phyloP scores from a whole-genome alignment of 768 basidiomycete species.

The Mycena rebaudengoi region DNA sequence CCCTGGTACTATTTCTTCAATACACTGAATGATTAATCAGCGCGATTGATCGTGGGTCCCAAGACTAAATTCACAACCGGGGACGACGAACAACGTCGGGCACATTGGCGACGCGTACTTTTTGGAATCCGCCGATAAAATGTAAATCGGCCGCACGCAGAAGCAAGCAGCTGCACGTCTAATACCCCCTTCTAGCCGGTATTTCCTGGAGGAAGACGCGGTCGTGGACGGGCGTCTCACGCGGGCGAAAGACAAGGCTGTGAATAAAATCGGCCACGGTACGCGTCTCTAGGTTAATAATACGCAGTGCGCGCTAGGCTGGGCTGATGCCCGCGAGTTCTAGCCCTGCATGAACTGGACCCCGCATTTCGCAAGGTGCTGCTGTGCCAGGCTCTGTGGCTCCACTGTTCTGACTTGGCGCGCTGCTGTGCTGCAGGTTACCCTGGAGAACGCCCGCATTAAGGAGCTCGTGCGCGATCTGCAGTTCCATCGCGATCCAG shows the following conservation, averaged over 20 bases:
- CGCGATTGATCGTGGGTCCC: too few species aligned
- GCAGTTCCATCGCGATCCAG: constrained; percentile 85
- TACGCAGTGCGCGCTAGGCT: not conserved
- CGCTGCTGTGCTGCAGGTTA: constrained; percentile 48
- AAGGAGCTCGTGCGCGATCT: constrained; percentile 78
- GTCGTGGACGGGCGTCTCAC: constrained; percentile 75
- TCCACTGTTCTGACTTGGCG: not conserved
- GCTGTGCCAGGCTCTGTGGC: not conserved
- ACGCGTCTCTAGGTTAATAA: constrained; percentile 12
- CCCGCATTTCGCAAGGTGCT: constrained; percentile 68
- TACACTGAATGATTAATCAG: too few species aligned
- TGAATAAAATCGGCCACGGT: constrained; percentile 98
- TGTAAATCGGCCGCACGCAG: constrained; percentile 59
- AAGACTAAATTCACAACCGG: constrained; percentile 92
- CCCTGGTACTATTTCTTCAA: constrained; percentile 60
- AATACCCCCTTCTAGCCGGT: too few species aligned
- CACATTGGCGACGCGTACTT: constrained; percentile 96
- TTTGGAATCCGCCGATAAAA: constrained; percentile 90
- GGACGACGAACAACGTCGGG: constrained; percentile 74
- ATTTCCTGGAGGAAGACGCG: constrained; percentile 93
- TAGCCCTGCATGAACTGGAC: constrained; percentile 88
- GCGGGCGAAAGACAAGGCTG: constrained; percentile 74
- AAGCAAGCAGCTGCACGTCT: too few species aligned
- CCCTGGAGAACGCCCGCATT: constrained; percentile 80
- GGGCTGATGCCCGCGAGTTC: not conserved